phyloP scores from a whole-genome alignment of 2,329 filamentous ascomycete species.

The Ophiocordyceps unilateralis region DNA sequence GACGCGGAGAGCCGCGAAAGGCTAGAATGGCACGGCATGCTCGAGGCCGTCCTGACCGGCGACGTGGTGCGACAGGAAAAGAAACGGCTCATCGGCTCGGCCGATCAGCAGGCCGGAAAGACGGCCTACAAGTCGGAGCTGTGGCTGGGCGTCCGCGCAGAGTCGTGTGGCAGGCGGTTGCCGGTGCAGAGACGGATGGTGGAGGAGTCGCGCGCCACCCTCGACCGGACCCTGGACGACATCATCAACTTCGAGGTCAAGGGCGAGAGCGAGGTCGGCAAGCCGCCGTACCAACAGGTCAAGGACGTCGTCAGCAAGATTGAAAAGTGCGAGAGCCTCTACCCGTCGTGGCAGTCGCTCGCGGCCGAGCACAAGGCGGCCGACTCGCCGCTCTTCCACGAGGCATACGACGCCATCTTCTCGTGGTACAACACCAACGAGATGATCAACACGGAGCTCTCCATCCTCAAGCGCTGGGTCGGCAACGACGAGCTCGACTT shows the following conservation, averaged over 20 bases:
- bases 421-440: constrained; percentile 96
- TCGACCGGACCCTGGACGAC: constrained; percentile 65
- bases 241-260: constrained; percentile 91
- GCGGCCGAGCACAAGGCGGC: constrained; percentile 59
- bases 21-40: constrained; percentile 95
- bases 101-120: constrained; percentile 37
- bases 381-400: constrained; percentile 57
- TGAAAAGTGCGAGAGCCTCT: constrained; percentile 72
- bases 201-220: constrained; percentile 60
- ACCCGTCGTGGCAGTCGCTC: constrained; percentile 63
- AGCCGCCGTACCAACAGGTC: constrained; percentile 75
- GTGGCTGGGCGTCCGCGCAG: constrained; percentile 78
- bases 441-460: constrained; percentile 87
- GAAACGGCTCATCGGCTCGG: constrained; percentile 73
- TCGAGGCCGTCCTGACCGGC: constrained; percentile 85
- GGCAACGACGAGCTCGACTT: constrained; percentile 94
- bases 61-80: constrained; percentile 98
- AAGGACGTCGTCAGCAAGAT: constrained; percentile 80
- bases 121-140: constrained; percentile 61
- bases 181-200: constrained; percentile 75
- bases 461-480: constrained; percentile 87
- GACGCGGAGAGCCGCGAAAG: constrained; percentile 78
- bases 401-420: constrained; percentile 76
- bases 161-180: constrained; percentile 66
- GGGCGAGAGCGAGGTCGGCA: constrained; percentile 80